Evolutionary conservation across 176 grass and related monocot species (phyloP), one percentile per base, ranked within the genome.

Genomic region (Microstegium vimineum): DNA sequence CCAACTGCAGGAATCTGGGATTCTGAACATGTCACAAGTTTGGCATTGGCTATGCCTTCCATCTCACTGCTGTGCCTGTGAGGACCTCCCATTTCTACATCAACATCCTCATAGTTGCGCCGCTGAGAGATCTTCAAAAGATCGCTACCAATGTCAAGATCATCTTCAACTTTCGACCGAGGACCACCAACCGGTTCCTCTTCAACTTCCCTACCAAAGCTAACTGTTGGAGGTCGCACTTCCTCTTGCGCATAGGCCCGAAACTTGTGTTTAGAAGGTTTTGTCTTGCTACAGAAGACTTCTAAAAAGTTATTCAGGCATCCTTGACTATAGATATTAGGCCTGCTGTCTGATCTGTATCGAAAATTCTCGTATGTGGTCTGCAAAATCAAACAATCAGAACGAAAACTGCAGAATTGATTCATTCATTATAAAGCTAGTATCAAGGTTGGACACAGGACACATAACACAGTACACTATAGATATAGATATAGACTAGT

Each of bases 301-400:
- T 87, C 89, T 80, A 86, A 15, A 41, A 93, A 97, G 54, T 97
- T 97, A 72, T 86, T 89, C 69, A 91, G 63, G 83, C 89, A 99
- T 56, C 93, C 93, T 83, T 40, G 87, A 66, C 86, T 60, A 80
- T 99, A 99, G 32, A 82, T 76, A 74, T 91, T 95, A 47, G 85
- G 85, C 47, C 93, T 83, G 84, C 25, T 87, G 59, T 99, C 93
- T 79, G 89, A 81, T 90, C 96, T 89, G 83, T 92, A 90, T 30
- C 93, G 87, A 62, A 99, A 95, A 70, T 99, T 99, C 87, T 99
- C 93, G 3, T 99, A 92, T 0, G 96, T 99, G 13, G 96, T 99
- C 96, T 99, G 85, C 22, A 92, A 84, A 87, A 85, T 54, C 25
- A 43, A 79, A 83, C 8, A 13, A 61, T 41, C 36, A 51, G 69